A percentile compares a stretch with the other conserved stretches of the same genome.
phyloP scores from a whole-genome alignment of 805 yeast species.

The Grigorovia humatica region DNA sequence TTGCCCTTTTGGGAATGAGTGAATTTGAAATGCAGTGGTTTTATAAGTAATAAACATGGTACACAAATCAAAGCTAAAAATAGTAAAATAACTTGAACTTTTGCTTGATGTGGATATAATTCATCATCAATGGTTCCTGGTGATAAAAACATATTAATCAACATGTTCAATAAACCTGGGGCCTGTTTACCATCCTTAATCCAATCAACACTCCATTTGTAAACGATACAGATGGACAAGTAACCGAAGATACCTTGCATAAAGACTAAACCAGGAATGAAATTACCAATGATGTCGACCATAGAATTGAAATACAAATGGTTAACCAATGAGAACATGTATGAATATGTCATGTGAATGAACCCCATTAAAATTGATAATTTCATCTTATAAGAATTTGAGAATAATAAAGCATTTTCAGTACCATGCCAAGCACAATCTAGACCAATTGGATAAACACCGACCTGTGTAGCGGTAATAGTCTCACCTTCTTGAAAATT shows the following conservation, averaged over 20 bases:
- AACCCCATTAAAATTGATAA: constrained; percentile 67
- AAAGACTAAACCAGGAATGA: constrained; percentile 61
- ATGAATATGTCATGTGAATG: constrained; percentile 64
- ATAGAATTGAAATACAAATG: constrained; percentile 44
- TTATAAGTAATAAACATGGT: constrained; percentile 61
- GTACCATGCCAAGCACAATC: constrained; percentile 78
- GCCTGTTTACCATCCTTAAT: constrained; percentile 49
- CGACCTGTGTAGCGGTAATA: constrained; percentile 38
- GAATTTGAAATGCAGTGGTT: constrained; percentile 43
- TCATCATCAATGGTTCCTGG: constrained; percentile 63
- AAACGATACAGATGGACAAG: constrained; percentile 52
- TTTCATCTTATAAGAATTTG: constrained; percentile 72
- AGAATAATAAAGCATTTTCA: constrained; percentile 56
- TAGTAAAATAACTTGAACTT: constrained; percentile 48
- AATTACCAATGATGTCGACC: constrained; percentile 62
- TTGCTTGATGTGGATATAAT: constrained; percentile 54
- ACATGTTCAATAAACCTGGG: constrained; percentile 64
- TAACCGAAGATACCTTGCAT: constrained; percentile 74
- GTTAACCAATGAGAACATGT: constrained; percentile 56
- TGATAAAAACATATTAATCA: constrained; percentile 63
- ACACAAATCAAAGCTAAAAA: constrained; percentile 55
- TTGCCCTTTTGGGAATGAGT: constrained; percentile 27
- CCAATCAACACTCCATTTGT: constrained; percentile 73
- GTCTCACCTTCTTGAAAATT: constrained; percentile 41
- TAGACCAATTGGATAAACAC: constrained; percentile 51